Conservation (phyloP, 345 rosid genomes). For the Citrus medica region DNA sequence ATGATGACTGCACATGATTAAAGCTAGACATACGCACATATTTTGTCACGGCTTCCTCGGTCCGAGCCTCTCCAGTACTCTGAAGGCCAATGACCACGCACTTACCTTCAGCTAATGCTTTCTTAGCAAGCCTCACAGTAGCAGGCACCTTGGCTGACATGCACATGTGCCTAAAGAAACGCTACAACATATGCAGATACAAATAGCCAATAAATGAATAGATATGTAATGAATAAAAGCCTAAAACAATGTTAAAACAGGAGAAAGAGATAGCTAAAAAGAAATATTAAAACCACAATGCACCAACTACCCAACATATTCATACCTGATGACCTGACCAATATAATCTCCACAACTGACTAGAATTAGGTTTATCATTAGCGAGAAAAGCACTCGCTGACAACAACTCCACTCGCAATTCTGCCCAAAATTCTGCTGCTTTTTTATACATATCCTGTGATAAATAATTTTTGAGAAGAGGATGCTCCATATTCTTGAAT, state of each 20-base stretch:
- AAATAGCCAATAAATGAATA: conserved; percentile 7
- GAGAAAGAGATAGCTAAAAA: neutral
- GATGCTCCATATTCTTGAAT: neutral
- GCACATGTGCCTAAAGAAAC: conserved; percentile 98
- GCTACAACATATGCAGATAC: conserved; percentile 43
- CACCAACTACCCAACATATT: conserved; percentile 9
- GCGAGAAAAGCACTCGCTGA: conserved; percentile 80
- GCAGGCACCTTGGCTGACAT: conserved; percentile 99
- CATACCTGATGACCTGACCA: conserved; percentile 99
- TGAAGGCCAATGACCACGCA: conserved; percentile 98
- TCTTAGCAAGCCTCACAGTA: conserved; percentile 75
- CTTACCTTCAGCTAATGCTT: conserved; percentile 67
- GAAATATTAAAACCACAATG: neutral
- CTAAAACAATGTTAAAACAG: conserved; percentile 1
- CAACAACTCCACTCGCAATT: conserved; percentile 89
- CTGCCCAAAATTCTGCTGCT: conserved; percentile 99
- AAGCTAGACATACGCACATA: conserved; percentile 54
- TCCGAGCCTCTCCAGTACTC: conserved; percentile 99
- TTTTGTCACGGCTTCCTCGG: conserved; percentile 98
- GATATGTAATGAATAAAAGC: neutral
- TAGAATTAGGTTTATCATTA: conserved; percentile 74
- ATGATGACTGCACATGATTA: conserved; percentile 9
- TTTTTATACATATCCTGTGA: conserved; percentile 81
- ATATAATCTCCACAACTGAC: conserved; percentile 96
- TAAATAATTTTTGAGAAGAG: conserved; percentile 12